Evolutionary conservation across 352 stramenopile genomes (phyloP).

Genomic region (Pythium periplocum): DNA sequence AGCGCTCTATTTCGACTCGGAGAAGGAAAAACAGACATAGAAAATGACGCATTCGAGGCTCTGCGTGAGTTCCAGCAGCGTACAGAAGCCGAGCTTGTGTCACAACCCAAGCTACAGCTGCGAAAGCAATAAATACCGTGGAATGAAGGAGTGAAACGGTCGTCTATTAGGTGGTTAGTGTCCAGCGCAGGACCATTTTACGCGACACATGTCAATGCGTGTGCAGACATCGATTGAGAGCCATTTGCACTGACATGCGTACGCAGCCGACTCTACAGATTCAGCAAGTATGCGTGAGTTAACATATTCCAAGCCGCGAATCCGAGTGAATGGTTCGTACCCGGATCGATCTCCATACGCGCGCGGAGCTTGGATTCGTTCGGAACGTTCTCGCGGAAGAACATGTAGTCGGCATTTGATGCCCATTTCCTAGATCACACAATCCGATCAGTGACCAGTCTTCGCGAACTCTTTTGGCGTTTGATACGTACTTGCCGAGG

Average conservation of each 20-base stretch:
- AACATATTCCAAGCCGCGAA: no score
- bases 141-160: no score
- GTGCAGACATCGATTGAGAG: conserved; percentile 48
- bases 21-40: conserved; percentile 7
- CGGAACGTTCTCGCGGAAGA: conserved; percentile 78
- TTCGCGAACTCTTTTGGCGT: no score
- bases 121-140: conserved; percentile 10
- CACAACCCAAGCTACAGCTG: conserved; percentile 52
- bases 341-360: conserved; percentile 51
- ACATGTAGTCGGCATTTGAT: conserved; percentile 75
- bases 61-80: conserved; percentile 25
- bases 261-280: conserved; percentile 40
- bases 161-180: conserved; percentile 26
- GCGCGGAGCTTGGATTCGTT: conserved; percentile 59
- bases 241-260: conserved; percentile 83
- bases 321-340: conserved; percentile 14
- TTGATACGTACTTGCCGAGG: conserved; percentile 42
- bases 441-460: no score
- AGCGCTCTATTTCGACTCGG: conserved; percentile 51
- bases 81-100: conserved; percentile 42
- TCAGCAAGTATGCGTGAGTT: no score
- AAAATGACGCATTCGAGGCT: conserved; percentile 5
- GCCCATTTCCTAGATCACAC: conserved; percentile 48
- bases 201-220: conserved; percentile 39
- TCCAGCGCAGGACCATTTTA: conserved; percentile 72